Percentiles rank a stretch among this genome's conserved stretches.
Evolutionary conservation across 2,329 filamentous ascomycete species (phyloP).

Genomic region (Colletotrichum karsti): DNA sequence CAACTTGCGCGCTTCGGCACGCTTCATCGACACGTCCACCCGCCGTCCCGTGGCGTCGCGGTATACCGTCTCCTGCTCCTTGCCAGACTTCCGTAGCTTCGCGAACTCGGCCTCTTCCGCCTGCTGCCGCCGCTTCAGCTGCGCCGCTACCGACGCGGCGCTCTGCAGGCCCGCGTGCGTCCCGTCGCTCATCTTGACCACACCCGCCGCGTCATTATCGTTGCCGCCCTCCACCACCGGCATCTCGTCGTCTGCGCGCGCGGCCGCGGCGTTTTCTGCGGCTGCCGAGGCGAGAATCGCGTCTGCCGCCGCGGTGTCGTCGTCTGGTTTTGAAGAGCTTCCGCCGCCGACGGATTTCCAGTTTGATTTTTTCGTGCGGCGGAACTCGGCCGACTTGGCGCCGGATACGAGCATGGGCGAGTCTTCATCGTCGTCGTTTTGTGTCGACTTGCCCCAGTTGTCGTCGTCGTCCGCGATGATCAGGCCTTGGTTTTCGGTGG

Average conservation of each 20-base stretch:
- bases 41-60: conserved; percentile 94
- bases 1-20: conserved; percentile 80
- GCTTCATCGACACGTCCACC: conserved; percentile 90
- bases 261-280: conserved; percentile 67
- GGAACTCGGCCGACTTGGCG: conserved; percentile 66
- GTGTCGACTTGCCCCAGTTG: conserved; percentile 53
- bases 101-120: conserved; percentile 67
- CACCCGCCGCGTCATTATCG: conserved; percentile 48
- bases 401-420: conserved; percentile 57
- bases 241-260: conserved; percentile 56
- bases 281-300: conserved; percentile 79
- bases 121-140: conserved; percentile 71
- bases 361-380: conserved; percentile 78
- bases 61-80: conserved; percentile 86
- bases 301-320: conserved; percentile 73
- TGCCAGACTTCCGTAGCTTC: conserved; percentile 48
- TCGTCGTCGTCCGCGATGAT: conserved; percentile 74
- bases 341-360: conserved; percentile 78
- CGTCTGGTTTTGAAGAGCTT: conserved; percentile 37
- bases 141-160: conserved; percentile 78
- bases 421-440: conserved; percentile 62
- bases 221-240: conserved; percentile 53
- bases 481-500: conserved; percentile 56
- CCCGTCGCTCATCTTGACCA: conserved; percentile 83
- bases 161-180: conserved; percentile 88